Percentiles rank a stretch among this genome's conserved stretches.
These are phyloP conservation scores for Sonneratia caseolaris DNA, from an alignment of 345 rosid species.

Conservation along the genomic window DNA sequence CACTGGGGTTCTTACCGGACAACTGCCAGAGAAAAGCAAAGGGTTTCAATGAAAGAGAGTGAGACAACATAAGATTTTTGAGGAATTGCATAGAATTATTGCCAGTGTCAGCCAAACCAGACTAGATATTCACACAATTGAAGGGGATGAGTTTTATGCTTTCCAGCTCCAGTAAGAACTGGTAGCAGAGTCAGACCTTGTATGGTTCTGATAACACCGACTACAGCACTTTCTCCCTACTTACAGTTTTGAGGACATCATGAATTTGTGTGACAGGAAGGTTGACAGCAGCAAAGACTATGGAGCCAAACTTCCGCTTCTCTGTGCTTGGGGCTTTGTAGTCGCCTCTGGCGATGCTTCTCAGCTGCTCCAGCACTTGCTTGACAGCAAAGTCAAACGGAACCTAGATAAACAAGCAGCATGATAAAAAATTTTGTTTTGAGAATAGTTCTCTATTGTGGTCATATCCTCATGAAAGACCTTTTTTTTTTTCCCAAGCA, in stretches of 20 bases:
- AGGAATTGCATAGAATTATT: not conserved
- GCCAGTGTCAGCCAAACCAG: not conserved
- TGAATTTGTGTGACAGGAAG: slow-evolving; percentile 46
- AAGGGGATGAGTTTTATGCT: not conserved
- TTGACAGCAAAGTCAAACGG: slow-evolving; percentile 68
- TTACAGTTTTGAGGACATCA: slow-evolving; percentile 52
- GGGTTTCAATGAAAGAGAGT: not conserved
- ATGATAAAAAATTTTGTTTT: not conserved
- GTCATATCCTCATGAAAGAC: not conserved
- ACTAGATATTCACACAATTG: not conserved
- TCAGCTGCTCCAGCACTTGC: slow-evolving; percentile 66
- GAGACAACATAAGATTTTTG: not conserved
- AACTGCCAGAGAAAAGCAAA: slow-evolving; percentile 26
- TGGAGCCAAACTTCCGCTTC: slow-evolving; percentile 56
- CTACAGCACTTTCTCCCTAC: slow-evolving; percentile 4
- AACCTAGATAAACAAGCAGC: slow-evolving; percentile 32
- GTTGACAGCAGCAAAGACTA: slow-evolving; percentile 73
- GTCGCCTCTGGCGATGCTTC: slow-evolving; percentile 53
- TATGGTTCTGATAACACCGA: not conserved
- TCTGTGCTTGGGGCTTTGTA: slow-evolving; percentile 49
- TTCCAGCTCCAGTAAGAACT: not conserved
- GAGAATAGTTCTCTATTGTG: not conserved
- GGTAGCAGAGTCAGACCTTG: not conserved
- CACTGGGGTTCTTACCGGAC: slow-evolving; percentile 30
- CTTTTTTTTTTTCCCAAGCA: not conserved